phyloP scores from a whole-genome alignment of 2,329 filamentous ascomycete species.

The Tricladium varicosporioides region DNA sequence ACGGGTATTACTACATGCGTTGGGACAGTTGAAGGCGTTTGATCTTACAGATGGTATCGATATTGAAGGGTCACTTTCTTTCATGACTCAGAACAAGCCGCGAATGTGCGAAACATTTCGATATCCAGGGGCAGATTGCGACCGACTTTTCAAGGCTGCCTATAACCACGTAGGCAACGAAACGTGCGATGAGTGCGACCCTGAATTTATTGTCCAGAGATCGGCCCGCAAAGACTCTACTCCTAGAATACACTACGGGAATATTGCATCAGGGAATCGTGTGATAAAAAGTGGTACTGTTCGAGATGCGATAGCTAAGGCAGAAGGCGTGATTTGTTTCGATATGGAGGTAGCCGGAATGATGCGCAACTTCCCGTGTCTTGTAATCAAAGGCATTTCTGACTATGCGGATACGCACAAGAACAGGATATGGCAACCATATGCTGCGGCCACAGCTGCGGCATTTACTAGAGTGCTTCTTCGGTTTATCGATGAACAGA shows the following conservation, averaged over 20 bases:
- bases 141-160: neutral
- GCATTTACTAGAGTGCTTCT: constrained; percentile 12
- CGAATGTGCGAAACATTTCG: neutral
- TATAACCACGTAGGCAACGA: neutral
- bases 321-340: constrained; percentile 10
- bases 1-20: neutral
- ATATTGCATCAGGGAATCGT: constrained; percentile 14
- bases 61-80: neutral
- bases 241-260: constrained; percentile 13
- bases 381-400: constrained; percentile 19
- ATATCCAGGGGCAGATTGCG: neutral
- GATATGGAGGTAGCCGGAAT: constrained; percentile 19
- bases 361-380: constrained; percentile 11
- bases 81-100: neutral
- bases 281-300: constrained; percentile 11
- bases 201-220: neutral
- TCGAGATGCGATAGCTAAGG: neutral
- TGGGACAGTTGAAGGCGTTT: neutral
- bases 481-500: neutral
- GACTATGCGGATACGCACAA: constrained; percentile 19
- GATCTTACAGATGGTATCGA: neutral
- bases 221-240: neutral
- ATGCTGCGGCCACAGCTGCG: constrained; percentile 14
- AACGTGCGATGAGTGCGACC: neutral
- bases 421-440: constrained; percentile 15